Percentiles rank a stretch among this genome's conserved stretches.
These are phyloP conservation scores for Periglandula ipomoeae DNA, from an alignment of 2,329 filamentous ascomycete species.

Conservation along the genomic window DNA sequence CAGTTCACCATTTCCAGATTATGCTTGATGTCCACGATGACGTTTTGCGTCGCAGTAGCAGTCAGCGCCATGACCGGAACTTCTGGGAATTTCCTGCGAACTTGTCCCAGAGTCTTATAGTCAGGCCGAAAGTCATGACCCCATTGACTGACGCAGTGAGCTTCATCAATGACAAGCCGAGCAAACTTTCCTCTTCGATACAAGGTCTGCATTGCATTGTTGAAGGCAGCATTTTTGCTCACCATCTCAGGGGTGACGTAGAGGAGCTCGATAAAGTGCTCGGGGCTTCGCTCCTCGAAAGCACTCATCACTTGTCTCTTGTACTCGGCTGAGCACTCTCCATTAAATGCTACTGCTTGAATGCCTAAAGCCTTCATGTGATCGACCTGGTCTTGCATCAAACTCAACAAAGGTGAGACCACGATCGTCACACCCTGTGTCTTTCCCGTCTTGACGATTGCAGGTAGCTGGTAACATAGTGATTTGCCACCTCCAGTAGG, in stretches of 20 bases:
- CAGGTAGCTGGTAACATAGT: constrained; percentile 89
- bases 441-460: constrained; percentile 69
- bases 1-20: constrained; percentile 79
- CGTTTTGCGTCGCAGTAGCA: constrained; percentile 87
- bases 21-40: constrained; percentile 83
- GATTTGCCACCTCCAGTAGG: constrained; percentile 96
- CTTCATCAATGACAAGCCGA: constrained; percentile 92
- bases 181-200: constrained; percentile 66
- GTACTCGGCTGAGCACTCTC: constrained; percentile 56
- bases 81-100: constrained; percentile 62
- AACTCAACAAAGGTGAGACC: constrained; percentile 84
- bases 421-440: constrained; percentile 86
- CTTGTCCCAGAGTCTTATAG: constrained; percentile 75
- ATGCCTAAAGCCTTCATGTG: constrained; percentile 70
- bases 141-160: constrained; percentile 99
- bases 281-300: constrained; percentile 54
- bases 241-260: constrained; percentile 98
- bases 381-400: constrained; percentile 95
- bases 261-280: constrained; percentile 73
- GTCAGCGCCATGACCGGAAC: constrained; percentile 93
- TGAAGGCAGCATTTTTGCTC: constrained; percentile 65
- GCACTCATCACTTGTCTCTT: constrained; percentile 57
- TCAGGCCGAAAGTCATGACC: constrained; percentile 96
- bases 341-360: constrained; percentile 72
- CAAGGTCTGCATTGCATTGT: constrained; percentile 56